Conservation (phyloP, 2,329 filamentous ascomycete species). For the Paecilomyces dactylethromorphus region DNA sequence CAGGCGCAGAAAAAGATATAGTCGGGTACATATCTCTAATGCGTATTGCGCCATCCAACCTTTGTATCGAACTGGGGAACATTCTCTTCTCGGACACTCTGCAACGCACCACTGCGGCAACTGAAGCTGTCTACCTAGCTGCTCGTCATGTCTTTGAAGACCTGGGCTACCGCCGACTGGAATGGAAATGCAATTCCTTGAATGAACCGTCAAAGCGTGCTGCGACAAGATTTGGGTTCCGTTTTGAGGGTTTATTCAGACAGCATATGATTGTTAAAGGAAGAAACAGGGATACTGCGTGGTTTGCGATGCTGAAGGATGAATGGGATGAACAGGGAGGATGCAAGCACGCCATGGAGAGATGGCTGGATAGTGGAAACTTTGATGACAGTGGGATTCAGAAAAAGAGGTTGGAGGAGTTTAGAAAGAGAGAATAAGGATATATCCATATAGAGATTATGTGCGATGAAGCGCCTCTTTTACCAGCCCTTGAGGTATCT, state of each 20-base stretch:
- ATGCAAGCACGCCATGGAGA: conserved; percentile 42
- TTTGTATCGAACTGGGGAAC: conserved; percentile 51
- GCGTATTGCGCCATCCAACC: conserved; percentile 42
- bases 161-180: conserved; percentile 49
- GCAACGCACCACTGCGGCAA: conserved; percentile 49
- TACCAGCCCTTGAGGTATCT: too few relatives aligned
- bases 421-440: conserved; percentile 14
- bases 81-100: conserved; percentile 46
- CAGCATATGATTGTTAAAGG: conserved; percentile 56
- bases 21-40: conserved; percentile 38
- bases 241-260: conserved; percentile 53
- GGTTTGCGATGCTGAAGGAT: conserved; percentile 52
- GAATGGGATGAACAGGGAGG: conserved; percentile 56
- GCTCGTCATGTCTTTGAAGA: conserved; percentile 47
- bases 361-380: conserved; percentile 50
- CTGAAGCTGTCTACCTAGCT: conserved; percentile 52
- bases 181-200: conserved; percentile 57
- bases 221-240: conserved; percentile 51
- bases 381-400: conserved; percentile 52
- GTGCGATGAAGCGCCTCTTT: too few relatives aligned
- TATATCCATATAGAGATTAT: neutral
- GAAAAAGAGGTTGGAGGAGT: conserved; percentile 36
- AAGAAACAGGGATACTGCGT: conserved; percentile 50
- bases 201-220: conserved; percentile 50
- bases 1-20: conserved; percentile 13